Conservation (phyloP, 768 basidiomycete species). For the Omphalotus guepiniiformis region DNA sequence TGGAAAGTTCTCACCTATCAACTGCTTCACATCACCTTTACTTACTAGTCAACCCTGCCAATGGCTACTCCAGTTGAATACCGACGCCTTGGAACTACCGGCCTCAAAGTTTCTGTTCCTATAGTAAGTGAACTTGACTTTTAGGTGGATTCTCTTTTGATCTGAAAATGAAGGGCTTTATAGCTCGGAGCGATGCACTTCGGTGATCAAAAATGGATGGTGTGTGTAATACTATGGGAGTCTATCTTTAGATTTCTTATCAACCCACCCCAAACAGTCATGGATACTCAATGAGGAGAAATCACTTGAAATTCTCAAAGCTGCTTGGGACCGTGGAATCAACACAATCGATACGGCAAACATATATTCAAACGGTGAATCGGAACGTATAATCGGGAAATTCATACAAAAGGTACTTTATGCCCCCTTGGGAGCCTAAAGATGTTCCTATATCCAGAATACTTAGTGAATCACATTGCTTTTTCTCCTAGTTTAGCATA, state of each 20-base stretch:
- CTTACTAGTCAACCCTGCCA: too few species aligned
- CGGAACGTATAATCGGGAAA: slow-evolving; percentile 39
- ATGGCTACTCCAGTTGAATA: slow-evolving; percentile 6
- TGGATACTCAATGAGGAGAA: slow-evolving; percentile 51
- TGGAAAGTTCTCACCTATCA: too few species aligned
- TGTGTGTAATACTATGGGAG: background rate
- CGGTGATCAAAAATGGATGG: slow-evolving; percentile 16
- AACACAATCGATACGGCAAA: slow-evolving; percentile 36
- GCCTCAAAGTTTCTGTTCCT: slow-evolving; percentile 6
- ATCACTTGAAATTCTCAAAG: slow-evolving; percentile 39
- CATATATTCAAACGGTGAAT: slow-evolving; percentile 34
- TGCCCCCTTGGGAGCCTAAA: too few species aligned
- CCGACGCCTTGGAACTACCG: background rate
- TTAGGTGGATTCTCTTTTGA: background rate
- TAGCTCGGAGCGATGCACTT: slow-evolving; percentile 23
- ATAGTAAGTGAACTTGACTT: background rate
- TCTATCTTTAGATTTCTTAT: too few species aligned
- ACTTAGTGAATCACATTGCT: too few species aligned
- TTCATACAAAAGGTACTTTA: too few species aligned
- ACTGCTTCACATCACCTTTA: too few species aligned
- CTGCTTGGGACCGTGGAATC: slow-evolving; percentile 39
- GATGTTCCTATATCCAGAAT: too few species aligned
- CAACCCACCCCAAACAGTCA: slow-evolving; percentile 21
- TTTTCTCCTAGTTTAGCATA: slow-evolving; percentile 18
- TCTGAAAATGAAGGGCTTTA: background rate